phyloP scores from a whole-genome alignment of 2,329 filamentous ascomycete genomes.

The Phyllosticta capitalensis region DNA sequence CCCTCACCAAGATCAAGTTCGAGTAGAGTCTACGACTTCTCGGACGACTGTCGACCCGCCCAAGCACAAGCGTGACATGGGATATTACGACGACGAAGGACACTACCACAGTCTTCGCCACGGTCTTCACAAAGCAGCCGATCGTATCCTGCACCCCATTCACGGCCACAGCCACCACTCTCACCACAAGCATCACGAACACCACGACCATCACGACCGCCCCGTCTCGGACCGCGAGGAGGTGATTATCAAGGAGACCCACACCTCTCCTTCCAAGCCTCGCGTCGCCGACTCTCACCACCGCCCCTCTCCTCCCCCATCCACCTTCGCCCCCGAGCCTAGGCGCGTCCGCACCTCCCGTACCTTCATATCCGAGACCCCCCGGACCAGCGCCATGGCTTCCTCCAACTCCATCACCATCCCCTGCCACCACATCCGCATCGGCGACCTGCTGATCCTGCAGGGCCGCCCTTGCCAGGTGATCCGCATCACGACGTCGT shows the following conservation, averaged over 20 bases:
- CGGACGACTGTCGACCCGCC: constrained; percentile 44
- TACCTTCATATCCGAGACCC: not conserved
- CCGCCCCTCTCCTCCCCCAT: constrained; percentile 15
- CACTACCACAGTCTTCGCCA: constrained; percentile 67
- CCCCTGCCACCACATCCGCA: constrained; percentile 98
- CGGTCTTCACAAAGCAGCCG: constrained; percentile 57
- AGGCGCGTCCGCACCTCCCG: constrained; percentile 16
- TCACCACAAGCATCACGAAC: constrained; percentile 37
- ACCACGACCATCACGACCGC: constrained; percentile 30
- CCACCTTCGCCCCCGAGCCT: constrained; percentile 15
- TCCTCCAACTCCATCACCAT: constrained; percentile 90
- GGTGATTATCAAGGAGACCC: constrained; percentile 38
- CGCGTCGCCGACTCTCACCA: constrained; percentile 28
- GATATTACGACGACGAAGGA: constrained; percentile 72
- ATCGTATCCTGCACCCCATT: constrained; percentile 56
- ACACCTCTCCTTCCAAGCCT: constrained; percentile 24
- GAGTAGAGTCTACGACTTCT: constrained; percentile 37
- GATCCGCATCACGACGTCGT: constrained; percentile 97
- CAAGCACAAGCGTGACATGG: constrained; percentile 54
- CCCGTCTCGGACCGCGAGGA: constrained; percentile 32
- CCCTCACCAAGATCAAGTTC: constrained; percentile 37
- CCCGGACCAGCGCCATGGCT: constrained; percentile 28
- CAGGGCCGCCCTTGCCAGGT: constrained; percentile 99
- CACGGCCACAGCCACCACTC: constrained; percentile 42
- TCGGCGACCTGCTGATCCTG: constrained; percentile 96